Evolutionary conservation across 208 protist species (phyloP).

Genomic region (Crithidia thermophila): DNA sequence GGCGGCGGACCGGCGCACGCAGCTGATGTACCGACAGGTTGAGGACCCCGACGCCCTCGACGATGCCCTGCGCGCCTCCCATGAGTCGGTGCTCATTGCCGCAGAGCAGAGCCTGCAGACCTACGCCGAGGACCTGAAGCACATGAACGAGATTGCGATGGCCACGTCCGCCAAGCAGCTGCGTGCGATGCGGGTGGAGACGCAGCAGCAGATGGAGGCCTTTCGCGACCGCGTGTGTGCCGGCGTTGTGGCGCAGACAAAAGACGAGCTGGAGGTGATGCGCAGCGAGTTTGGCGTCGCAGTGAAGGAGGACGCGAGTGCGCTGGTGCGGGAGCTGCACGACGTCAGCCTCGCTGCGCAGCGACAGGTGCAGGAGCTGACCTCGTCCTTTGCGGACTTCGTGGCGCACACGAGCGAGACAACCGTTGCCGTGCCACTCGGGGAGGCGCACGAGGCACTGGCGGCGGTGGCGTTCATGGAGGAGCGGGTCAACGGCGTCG

Average conservation of each 20-base stretch:
- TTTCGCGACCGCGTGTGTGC: constrained; percentile 52
- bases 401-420: constrained; percentile 41
- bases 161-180: constrained; percentile 67
- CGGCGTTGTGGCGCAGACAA: constrained; percentile 42
- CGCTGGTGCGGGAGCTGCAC: constrained; percentile 49
- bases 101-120: constrained; percentile 65
- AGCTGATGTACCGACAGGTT: constrained; percentile 28
- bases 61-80: constrained; percentile 38
- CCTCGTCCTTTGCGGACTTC: constrained; percentile 43
- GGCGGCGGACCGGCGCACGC: constrained; percentile 27
- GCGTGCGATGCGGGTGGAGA: constrained; percentile 42
- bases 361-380: constrained; percentile 40
- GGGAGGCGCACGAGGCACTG: constrained; percentile 31
- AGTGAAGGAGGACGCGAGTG: constrained; percentile 37
- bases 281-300: constrained; percentile 44
- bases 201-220: constrained; percentile 46
- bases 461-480: constrained; percentile 32
- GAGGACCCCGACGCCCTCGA: constrained; percentile 32
- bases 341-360: constrained; percentile 34
- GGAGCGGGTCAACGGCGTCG: constrained; percentile 39
- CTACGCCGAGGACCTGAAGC: constrained; percentile 62
- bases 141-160: constrained; percentile 64
- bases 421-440: constrained; percentile 26
- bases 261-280: constrained; percentile 54
- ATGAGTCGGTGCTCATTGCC: constrained; percentile 49